Evolutionary conservation across 2,329 filamentous ascomycete genomes (phyloP), one percentile per base, ranked within the genome.

Genomic region (Pseudocercospora vitis): DNA sequence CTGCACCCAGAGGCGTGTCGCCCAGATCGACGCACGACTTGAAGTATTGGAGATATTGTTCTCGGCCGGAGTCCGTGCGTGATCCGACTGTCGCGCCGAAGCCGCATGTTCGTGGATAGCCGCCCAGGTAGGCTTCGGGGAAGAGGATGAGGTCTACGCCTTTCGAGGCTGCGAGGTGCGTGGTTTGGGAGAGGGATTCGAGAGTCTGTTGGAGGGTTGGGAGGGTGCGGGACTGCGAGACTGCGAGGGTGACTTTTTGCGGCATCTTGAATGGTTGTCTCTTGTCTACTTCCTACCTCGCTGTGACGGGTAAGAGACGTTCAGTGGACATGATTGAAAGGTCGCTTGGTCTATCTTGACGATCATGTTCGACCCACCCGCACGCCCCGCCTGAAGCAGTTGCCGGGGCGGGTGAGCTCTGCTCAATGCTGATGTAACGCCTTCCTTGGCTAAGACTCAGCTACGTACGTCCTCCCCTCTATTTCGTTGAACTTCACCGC

Each of bases 121-220:
- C 92, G 42, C 92, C 92, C 1, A 96, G 80, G 68, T 90, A 96
- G 18, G 91, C 91, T 75, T 97, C 91, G 0, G 92, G 92, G 57
- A 96, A 91, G 48, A 96, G 83, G 23, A 96, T 78, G 46, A 96
- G 78, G 69, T 94, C 76, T 12, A 83, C 76, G 44, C 75, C 76
- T 35, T 75, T 70, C 9, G 69, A 78, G 3, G 85, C 81, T n/a
- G 91, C 91, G 29, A 78, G 73, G 19, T 73, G 74, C 28, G 87
- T 85, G 11, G 87, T 83, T 8, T 70, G 62, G 64, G 84, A 78
- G 47, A 96, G 81, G 29, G 85, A 81, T 5, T 72, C 65, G 51
- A 96, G 80, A 1, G 90, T 95, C 28, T 80, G 68, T 35, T 67
- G 50, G n/a, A 76, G 74, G 8, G 74, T 77, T 33, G 70, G 64